A percentile compares a stretch with the other conserved stretches of the same genome.
Conservation (phyloP, 2,329 filamentous ascomycete genomes). For the Ophiostoma ulmi region DNA sequence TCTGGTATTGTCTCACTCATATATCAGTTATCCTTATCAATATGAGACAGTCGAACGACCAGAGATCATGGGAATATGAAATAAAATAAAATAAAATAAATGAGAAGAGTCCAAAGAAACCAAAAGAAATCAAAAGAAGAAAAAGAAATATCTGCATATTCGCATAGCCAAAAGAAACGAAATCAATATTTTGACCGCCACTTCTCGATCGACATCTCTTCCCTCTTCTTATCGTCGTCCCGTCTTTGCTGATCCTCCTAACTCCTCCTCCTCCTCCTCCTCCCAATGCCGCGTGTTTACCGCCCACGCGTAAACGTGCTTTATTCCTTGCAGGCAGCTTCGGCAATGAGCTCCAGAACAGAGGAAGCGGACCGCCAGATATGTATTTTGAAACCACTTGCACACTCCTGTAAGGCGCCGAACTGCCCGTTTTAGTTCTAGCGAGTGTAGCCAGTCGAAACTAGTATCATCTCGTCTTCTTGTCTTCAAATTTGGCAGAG, state of each 20-base stretch:
- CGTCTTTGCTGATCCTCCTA: not conserved
- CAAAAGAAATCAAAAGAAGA: not conserved
- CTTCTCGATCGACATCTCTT: not conserved
- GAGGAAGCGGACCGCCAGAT: not conserved
- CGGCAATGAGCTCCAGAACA: not conserved
- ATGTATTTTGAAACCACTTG: not conserved
- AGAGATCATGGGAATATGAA: not conserved
- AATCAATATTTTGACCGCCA: not conserved
- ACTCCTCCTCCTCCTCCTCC: not conserved
- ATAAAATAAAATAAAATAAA: not conserved
- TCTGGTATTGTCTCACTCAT: slow-evolving; percentile 9
- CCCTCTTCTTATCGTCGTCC: not conserved
- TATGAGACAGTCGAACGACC: not conserved
- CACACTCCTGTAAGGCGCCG: not conserved
- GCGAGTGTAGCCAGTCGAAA: not conserved
- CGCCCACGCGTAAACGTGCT: slow-evolving; percentile 9
- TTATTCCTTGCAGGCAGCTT: not conserved
- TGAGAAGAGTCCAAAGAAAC: not conserved
- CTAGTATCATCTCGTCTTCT: not conserved
- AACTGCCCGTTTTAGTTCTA: not conserved
- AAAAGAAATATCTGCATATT: no score
- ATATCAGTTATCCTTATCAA: slow-evolving; percentile 11
- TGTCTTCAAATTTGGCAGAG: not conserved
- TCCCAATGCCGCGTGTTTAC: not conserved
- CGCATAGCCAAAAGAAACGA: not conserved